A percentile compares a stretch with the other conserved stretches of the same genome.
These are phyloP conservation scores for Phytophthora capsici DNA, from an alignment of 352 stramenopile species.

Conservation along the genomic window DNA sequence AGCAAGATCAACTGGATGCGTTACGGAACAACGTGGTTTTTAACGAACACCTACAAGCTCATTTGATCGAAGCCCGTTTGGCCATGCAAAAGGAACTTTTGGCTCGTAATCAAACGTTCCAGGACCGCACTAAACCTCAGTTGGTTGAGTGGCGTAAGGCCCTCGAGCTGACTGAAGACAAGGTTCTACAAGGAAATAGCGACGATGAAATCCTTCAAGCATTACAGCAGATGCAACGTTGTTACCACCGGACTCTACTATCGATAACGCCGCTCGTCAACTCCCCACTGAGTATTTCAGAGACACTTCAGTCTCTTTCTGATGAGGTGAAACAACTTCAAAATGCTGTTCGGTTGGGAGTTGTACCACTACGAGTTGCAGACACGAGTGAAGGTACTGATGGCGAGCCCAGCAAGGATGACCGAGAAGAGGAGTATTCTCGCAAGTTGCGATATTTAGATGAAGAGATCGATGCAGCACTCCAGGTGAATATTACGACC, in stretches of 20 bases:
- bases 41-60: slow-evolving; percentile 61
- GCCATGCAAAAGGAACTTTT: slow-evolving; percentile 76
- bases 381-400: slow-evolving; percentile 20
- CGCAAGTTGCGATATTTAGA: slow-evolving; percentile 69
- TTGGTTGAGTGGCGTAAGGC: slow-evolving; percentile 73
- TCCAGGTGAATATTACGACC: slow-evolving; percentile 69
- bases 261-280: slow-evolving; percentile 66
- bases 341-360: slow-evolving; percentile 50
- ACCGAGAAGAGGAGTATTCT: slow-evolving; percentile 55
- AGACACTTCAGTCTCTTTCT: slow-evolving; percentile 58
- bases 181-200: slow-evolving; percentile 54
- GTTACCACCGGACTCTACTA: slow-evolving; percentile 67
- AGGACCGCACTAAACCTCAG: slow-evolving; percentile 71
- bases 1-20: slow-evolving; percentile 63
- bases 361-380: slow-evolving; percentile 41
- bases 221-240: slow-evolving; percentile 66
- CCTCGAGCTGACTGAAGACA: slow-evolving; percentile 69
- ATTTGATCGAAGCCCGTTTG: slow-evolving; percentile 60
- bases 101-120: slow-evolving; percentile 68
- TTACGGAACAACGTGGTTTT: slow-evolving; percentile 59
- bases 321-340: slow-evolving; percentile 71
- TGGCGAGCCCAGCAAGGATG: slow-evolving; percentile 31
- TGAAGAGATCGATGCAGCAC: slow-evolving; percentile 71
- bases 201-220: slow-evolving; percentile 70
- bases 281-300: slow-evolving; percentile 61